Evolutionary conservation across 2,329 filamentous ascomycete genomes (phyloP), one percentile per base, ranked within the genome.

Genomic region (Aspergillus sp.): DNA sequence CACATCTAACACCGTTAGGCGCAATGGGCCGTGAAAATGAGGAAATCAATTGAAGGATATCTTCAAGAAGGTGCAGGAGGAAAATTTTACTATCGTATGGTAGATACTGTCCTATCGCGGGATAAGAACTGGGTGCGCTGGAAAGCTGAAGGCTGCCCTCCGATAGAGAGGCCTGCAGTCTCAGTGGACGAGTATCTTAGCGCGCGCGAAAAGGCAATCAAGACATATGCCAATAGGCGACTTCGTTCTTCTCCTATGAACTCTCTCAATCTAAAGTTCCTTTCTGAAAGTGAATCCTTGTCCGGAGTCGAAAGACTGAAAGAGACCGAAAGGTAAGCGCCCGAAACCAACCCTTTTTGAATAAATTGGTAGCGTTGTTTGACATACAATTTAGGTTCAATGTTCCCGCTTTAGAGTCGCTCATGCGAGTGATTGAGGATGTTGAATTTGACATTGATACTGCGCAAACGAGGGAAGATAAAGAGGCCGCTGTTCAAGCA

Each of bases 51-150:
- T 67, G 89, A 89, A 58, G 86, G 86, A 58, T 96, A 97, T 74
- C 83, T 99, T 56, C 89, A 89, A 70, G 83, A 88, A 66, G 90
- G 90, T 19, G 78, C 82, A 42, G 93, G 96, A 68, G 95, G 95
- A 30, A 90, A 91, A 62, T 96, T 96, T 75, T 99, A 98, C 75
- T 89, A 92, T 75, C 89, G 95, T 40, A 96, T 98, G 86, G 92
- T 99, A 33, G 93, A 98, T 73, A 98, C 93, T 12, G 93, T 99
- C 33, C 84, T 99, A 30, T 91, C 91, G 22, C 85, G 95, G 62
- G 95, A 99, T 75, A 98, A 97, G 79, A 97, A 98, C 71, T 99
- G 96, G 96, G 92, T 96, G 45, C 89, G 92, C 61, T 99, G 95
- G 95, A 99, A 99, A 77, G 88, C 93, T 59, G 92, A 97, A 72